phyloP scores from a whole-genome alignment of 495 filamentous ascomycete genomes.

The Penicillium simplicissimum region DNA sequence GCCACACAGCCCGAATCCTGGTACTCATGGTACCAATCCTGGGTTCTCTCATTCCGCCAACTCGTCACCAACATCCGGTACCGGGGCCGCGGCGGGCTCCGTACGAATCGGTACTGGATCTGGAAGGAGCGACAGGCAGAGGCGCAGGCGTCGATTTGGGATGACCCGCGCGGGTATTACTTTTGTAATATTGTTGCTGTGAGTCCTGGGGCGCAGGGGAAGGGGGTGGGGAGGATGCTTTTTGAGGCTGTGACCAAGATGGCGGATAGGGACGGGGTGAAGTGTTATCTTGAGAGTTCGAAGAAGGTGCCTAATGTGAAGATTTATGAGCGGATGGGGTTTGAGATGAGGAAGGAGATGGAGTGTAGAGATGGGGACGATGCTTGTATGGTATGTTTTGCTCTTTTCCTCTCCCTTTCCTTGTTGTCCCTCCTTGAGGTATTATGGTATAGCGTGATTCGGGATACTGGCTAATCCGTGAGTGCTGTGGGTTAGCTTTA shows the following conservation, averaged over 20 bases:
- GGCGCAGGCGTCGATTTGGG: conserved; percentile 59
- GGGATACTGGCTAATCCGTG: neutral
- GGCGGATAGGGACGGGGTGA: conserved; percentile 58
- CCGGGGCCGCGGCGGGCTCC: conserved; percentile 58
- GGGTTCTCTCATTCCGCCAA: conserved; percentile 58
- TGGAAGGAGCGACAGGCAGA: conserved; percentile 62
- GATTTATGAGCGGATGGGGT: conserved; percentile 65
- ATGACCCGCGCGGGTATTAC: conserved; percentile 61
- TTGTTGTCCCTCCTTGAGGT: neutral
- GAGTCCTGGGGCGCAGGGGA: conserved; percentile 57
- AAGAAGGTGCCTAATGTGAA: conserved; percentile 60
- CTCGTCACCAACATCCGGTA: conserved; percentile 58
- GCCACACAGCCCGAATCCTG: conserved; percentile 49
- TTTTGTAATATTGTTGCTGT: conserved; percentile 71
- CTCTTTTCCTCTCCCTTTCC: neutral
- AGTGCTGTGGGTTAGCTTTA: conserved; percentile 25
- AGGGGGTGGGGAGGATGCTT: conserved; percentile 56
- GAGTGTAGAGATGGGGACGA: conserved; percentile 59
- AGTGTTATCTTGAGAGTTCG: conserved; percentile 65
- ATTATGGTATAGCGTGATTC: neutral
- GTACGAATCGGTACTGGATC: conserved; percentile 62
- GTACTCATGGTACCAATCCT: conserved; percentile 53
- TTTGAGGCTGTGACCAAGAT: conserved; percentile 56
- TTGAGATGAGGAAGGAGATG: conserved; percentile 60
- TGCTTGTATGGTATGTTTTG: conserved; percentile 35